These are phyloP conservation scores for Globisporangium ultimum DNA, from an alignment of 352 stramenopile species.

Conservation along the genomic window DNA sequence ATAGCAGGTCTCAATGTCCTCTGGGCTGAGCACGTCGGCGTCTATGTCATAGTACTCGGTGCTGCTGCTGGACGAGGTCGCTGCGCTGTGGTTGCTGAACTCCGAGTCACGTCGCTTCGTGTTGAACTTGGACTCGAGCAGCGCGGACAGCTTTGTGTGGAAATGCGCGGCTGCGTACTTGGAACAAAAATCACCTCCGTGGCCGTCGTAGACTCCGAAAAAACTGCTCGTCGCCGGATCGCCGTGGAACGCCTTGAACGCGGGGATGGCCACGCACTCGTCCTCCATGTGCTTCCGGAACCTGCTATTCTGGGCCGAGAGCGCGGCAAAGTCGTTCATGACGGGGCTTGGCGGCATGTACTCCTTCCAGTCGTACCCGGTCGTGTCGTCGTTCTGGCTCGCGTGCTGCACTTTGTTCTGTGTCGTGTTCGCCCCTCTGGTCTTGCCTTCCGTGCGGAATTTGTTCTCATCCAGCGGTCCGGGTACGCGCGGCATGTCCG, in stretches of 20 bases:
- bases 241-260: constrained; percentile 51
- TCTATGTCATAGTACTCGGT: constrained; percentile 29
- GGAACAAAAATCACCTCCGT: constrained; percentile 75
- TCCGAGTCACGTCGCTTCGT: constrained; percentile 32
- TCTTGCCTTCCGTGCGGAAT: constrained; percentile 12
- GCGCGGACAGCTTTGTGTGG: constrained; percentile 44
- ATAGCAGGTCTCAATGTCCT: constrained; percentile 66
- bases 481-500: not conserved
- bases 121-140: constrained; percentile 38
- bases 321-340: constrained; percentile 63
- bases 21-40: constrained; percentile 42
- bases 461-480: constrained; percentile 4
- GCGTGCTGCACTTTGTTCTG: constrained; percentile 12
- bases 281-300: constrained; percentile 84
- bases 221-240: constrained; percentile 70
- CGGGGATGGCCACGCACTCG: constrained; percentile 73
- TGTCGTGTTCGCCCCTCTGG: not conserved
- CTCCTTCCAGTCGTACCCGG: constrained; percentile 20
- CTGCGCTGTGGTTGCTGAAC: constrained; percentile 38
- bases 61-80: constrained; percentile 46
- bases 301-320: constrained; percentile 78
- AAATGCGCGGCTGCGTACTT: constrained; percentile 77
- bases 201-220: constrained; percentile 83
- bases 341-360: constrained; percentile 33
- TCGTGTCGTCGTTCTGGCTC: constrained; percentile 5